These are phyloP conservation scores for Antrodiella citrinella DNA, from an alignment of 768 basidiomycete species.

Conservation along the genomic window DNA sequence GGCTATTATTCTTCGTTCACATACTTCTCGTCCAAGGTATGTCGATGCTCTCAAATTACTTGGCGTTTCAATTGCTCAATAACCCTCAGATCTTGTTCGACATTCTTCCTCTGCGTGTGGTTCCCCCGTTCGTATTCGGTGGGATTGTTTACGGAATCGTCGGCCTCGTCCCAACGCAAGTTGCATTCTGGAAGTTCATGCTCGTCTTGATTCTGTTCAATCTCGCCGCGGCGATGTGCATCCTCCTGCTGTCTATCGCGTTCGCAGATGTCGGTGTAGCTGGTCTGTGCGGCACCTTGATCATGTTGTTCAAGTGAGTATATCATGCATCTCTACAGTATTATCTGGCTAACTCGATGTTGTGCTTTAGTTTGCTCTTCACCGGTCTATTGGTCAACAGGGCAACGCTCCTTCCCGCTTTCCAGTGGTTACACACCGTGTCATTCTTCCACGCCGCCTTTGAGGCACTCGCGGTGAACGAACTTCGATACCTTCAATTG, in stretches of 20 bases:
- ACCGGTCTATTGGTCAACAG: constrained; percentile 95
- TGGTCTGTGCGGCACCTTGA: constrained; percentile 85
- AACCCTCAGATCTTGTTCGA: constrained; percentile 78
- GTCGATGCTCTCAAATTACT: neutral
- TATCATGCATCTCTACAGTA: no score
- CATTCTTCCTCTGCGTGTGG: constrained; percentile 87
- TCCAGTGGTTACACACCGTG: constrained; percentile 83
- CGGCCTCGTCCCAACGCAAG: constrained; percentile 85
- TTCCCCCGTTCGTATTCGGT: constrained; percentile 93
- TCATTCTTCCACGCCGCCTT: constrained; percentile 99
- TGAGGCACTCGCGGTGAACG: constrained; percentile 96
- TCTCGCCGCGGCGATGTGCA: constrained; percentile 87
- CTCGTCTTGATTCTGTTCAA: constrained; percentile 95
- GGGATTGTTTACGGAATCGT: constrained; percentile 93
- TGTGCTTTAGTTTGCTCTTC: constrained; percentile 82
- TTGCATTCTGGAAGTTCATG: constrained; percentile 97
- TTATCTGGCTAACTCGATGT: no score
- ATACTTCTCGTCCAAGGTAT: constrained; percentile 90
- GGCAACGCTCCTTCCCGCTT: constrained; percentile 60
- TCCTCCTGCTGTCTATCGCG: constrained; percentile 83
- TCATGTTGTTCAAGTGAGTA: constrained; percentile 97
- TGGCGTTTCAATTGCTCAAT: neutral
- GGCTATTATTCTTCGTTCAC: constrained; percentile 97
- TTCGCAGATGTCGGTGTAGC: constrained; percentile 84
- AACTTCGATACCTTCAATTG: constrained; percentile 86